Conservation (phyloP, 305 asterid genomes). For the Euphrasia arctica region DNA sequence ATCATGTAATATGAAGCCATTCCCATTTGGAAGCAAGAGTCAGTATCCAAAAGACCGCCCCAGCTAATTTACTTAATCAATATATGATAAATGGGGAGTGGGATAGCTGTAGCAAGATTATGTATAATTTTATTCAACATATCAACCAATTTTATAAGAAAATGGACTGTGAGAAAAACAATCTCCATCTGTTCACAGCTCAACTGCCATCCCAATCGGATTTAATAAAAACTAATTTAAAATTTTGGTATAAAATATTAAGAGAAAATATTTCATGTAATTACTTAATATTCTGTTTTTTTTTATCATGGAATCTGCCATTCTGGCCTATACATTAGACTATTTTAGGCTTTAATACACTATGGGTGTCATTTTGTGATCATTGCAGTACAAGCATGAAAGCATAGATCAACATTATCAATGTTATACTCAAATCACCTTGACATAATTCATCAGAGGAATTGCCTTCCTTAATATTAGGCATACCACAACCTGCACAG, state of each 20-base stretch:
- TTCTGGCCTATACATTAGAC: not conserved
- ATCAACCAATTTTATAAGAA: not conserved
- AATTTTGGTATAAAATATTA: not conserved
- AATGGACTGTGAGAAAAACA: too few species aligned
- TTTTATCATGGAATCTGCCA: not conserved
- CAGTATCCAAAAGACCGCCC: not conserved
- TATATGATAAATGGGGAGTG: not conserved
- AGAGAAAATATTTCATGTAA: too few species aligned
- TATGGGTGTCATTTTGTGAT: constrained; percentile 7
- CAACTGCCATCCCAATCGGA: not conserved
- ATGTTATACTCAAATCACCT: constrained; percentile 48
- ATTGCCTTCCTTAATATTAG: constrained; percentile 83
- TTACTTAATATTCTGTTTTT: not conserved
- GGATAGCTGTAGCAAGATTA: not conserved
- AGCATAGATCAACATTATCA: constrained; percentile 1
- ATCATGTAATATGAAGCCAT: not conserved
- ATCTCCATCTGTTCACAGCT: too few species aligned
- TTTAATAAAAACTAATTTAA: too few species aligned
- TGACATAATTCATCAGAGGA: constrained; percentile 84
- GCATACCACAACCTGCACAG: constrained; percentile 83
- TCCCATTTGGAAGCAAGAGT: constrained; percentile 16
- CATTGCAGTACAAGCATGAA: not conserved
- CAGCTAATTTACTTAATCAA: not conserved
- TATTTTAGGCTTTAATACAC: not conserved
- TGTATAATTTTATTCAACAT: not conserved